Conservation (phyloP, 768 basidiomycete species). For the Omphalotus guepiniiformis region DNA sequence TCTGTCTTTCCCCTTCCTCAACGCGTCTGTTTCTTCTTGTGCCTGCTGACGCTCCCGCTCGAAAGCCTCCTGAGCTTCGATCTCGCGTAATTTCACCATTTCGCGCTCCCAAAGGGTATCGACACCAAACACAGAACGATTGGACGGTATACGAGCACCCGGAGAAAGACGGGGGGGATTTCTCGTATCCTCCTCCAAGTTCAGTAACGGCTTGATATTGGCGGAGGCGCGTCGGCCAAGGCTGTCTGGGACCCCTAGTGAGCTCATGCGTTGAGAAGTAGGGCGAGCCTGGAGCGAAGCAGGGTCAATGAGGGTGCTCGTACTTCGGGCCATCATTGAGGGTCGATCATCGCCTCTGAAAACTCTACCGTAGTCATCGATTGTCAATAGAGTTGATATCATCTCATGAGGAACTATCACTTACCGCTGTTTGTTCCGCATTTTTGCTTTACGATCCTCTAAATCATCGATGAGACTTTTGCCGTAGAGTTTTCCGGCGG, state of each 20-base stretch:
- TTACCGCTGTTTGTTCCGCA: slow-evolving; percentile 83
- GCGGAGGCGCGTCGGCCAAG: slow-evolving; percentile 46
- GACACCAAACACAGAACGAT: slow-evolving; percentile 86
- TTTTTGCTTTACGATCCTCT: slow-evolving; percentile 75
- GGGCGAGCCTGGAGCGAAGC: slow-evolving; percentile 51
- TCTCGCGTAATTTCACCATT: slow-evolving; percentile 71
- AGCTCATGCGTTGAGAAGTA: slow-evolving; percentile 37
- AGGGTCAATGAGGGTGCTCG: slow-evolving; percentile 75
- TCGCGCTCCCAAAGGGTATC: slow-evolving; percentile 94
- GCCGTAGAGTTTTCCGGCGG: slow-evolving; percentile 81
- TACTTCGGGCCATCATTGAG: slow-evolving; percentile 84
- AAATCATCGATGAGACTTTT: slow-evolving; percentile 89
- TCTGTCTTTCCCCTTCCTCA: slow-evolving; percentile 43
- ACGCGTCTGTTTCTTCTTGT: slow-evolving; percentile 43
- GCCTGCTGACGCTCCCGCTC: slow-evolving; percentile 32
- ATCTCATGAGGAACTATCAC: slow-evolving; percentile 13
- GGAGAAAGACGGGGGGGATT: slow-evolving; percentile 22
- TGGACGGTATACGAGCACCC: slow-evolving; percentile 31
- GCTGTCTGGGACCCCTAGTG: slow-evolving; percentile 37
- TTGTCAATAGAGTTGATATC: neutral
- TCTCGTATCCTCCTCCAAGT: slow-evolving; percentile 52
- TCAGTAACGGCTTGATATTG: slow-evolving; percentile 61
- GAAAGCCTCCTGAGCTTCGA: slow-evolving; percentile 67
- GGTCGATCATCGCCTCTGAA: slow-evolving; percentile 88
- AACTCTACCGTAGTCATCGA: slow-evolving; percentile 43